phyloP scores from a whole-genome alignment of 2,329 filamentous ascomycete genomes.

The Rugonectria rugulosa region DNA sequence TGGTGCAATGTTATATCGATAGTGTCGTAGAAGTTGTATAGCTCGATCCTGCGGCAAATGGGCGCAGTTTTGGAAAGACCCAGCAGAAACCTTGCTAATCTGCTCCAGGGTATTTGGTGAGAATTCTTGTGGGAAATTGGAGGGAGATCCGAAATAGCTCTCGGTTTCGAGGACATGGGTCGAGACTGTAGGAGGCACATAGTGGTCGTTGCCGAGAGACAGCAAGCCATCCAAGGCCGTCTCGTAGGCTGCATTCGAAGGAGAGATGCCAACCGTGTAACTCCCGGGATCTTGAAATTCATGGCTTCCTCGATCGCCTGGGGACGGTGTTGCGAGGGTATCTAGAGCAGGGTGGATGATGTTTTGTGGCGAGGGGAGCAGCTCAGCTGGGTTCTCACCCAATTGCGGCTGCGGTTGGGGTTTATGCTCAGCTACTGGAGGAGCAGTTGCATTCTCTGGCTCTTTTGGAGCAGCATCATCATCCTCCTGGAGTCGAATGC shows the following conservation, averaged over 20 bases:
- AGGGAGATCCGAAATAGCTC: constrained; percentile 20
- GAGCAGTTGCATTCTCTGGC: constrained; percentile 3
- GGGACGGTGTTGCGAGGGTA: constrained; percentile 17
- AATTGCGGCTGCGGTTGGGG: not conserved
- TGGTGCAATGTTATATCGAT: constrained; percentile 53
- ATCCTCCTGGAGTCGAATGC: constrained; percentile 17
- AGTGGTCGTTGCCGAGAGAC: constrained; percentile 43
- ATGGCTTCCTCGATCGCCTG: constrained; percentile 4
- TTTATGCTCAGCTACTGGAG: constrained; percentile 8
- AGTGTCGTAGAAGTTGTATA: constrained; percentile 49
- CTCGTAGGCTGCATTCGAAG: constrained; percentile 40
- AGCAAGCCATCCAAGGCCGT: constrained; percentile 45
- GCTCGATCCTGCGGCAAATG: constrained; percentile 36
- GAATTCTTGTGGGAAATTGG: constrained; percentile 13
- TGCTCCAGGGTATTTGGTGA: constrained; percentile 10
- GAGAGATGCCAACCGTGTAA: constrained; percentile 30
- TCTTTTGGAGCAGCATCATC: not conserved
- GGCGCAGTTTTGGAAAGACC: constrained; percentile 34
- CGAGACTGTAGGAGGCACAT: constrained; percentile 19
- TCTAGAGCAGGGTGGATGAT: constrained; percentile 18
- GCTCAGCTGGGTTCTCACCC: not conserved
- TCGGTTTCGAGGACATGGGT: constrained; percentile 18
- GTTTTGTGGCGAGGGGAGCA: constrained; percentile 1
- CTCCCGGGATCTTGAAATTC: constrained; percentile 13
- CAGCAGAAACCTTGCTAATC: constrained; percentile 9